These are phyloP conservation scores for Acacia crassicarpa DNA, from an alignment of 306 rosid genomes.

Conservation along the genomic window DNA sequence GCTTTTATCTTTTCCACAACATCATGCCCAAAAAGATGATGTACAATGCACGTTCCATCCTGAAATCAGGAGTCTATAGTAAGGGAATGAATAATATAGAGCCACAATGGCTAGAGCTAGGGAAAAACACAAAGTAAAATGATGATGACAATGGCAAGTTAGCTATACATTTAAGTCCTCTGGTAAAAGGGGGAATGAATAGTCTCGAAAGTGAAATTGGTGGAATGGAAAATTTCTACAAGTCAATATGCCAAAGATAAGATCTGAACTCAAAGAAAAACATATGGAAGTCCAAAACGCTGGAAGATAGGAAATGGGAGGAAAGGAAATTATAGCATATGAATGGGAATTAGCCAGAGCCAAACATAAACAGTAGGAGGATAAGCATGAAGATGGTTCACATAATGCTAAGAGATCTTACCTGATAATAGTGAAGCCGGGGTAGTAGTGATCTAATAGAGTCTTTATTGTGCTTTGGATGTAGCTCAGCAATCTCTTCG, in stretches of 20 bases:
- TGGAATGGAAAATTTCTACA: neutral
- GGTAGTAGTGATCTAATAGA: slow-evolving; percentile 74
- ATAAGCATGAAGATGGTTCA: slow-evolving; percentile 7
- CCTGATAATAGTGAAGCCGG: slow-evolving; percentile 78
- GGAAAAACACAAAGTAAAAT: neutral
- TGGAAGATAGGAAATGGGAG: neutral
- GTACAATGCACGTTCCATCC: slow-evolving; percentile 97
- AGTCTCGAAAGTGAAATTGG: neutral
- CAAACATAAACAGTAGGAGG: neutral
- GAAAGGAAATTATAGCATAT: neutral
- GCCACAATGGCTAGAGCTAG: slow-evolving; percentile 3
- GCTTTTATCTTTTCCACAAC: slow-evolving; percentile 90
- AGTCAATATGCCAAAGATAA: neutral
- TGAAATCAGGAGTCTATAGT: slow-evolving; percentile 37
- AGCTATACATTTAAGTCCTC: neutral
- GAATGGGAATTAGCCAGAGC: neutral
- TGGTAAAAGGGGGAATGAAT: neutral
- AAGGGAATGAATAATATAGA: slow-evolving; percentile 31
- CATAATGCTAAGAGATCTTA: slow-evolving; percentile 21
- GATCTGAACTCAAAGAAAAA: neutral
- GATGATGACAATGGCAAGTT: slow-evolving; percentile 9
- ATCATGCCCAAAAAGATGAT: slow-evolving; percentile 89
- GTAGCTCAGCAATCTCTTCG: slow-evolving; percentile 78
- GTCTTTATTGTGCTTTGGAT: slow-evolving; percentile 68
- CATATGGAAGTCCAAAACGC: slow-evolving; percentile 5